Conservation (phyloP, 345 rosid genomes). For the Gossypium raimondii region DNA sequence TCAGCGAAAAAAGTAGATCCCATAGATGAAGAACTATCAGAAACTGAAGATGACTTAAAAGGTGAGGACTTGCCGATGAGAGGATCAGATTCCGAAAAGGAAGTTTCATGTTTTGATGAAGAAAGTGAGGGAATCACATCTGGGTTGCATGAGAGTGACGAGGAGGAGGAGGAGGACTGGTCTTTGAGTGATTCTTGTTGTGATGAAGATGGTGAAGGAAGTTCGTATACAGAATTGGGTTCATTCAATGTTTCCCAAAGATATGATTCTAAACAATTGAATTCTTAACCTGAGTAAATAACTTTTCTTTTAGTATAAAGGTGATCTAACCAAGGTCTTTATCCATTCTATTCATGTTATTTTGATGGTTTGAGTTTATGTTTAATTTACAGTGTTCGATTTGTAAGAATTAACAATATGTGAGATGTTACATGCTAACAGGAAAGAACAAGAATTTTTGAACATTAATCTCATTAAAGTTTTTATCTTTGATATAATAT, state of each 20-base stretch:
- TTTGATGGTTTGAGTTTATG: not conserved
- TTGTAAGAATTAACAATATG: too few species aligned
- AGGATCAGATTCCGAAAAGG: constrained; percentile 32
- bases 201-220: constrained; percentile 4
- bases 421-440: too few species aligned
- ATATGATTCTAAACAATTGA: not conserved
- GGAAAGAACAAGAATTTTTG: too few species aligned
- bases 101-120: constrained; percentile 14
- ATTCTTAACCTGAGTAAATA: not conserved
- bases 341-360: not conserved
- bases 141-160: constrained; percentile 2
- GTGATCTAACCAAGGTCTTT: not conserved
- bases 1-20: constrained; percentile 29
- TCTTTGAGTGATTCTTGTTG: constrained; percentile 10
- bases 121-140: constrained; percentile 14
- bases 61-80: constrained; percentile 17
- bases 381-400: too few species aligned
- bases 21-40: constrained; percentile 25
- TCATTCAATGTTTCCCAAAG: not conserved
- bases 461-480: too few species aligned
- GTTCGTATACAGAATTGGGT: not conserved
- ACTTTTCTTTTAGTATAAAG: not conserved
- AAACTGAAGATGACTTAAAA: constrained; percentile 29
- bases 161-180: constrained; percentile 12
- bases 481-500: too few species aligned